Base-by-base conservation (phyloP, 2,329 filamentous ascomycete genomes). In the Paracoccidioides lutzii region DNA sequence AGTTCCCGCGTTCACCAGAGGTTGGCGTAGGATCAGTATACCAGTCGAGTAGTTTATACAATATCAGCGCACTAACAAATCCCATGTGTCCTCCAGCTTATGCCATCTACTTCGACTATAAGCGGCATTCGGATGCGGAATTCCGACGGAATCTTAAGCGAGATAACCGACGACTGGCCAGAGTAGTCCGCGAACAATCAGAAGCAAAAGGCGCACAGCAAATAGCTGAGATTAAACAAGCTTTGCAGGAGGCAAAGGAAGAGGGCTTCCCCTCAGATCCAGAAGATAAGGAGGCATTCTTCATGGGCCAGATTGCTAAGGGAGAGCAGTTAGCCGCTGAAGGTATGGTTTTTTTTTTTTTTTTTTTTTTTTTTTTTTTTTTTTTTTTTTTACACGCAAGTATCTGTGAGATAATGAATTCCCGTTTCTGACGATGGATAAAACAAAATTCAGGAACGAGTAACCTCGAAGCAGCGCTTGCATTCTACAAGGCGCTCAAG, bases 401-500 rank as follows among this genome's bases (percentile, higher is more conserved):
- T 8, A 22, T n/a, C 42, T 15, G 42, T 22, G 22, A 22, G 22
- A 22, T 22, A 22, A 22, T 22, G 22, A 22, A 22, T 22, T 22
- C 22, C 22, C 22, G 1, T 22, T 22, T 22, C 22, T 22, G 1
- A 22, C 22, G 22, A 2, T 22, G 22, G 22, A 22, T 22, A 12
- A 30, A 22, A n/a, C 30, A 14, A 6, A 42, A 42, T 52, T 41
- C 60, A 74, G 73, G 69, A 50, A 65, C 69, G 51, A 66, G 71
- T 55, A 70, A 74, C 56, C 73, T 95, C 57, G 90, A 96, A 62
- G 88, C 93, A 53, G 91, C 93, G 50, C 77, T 97, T 59, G 89
- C 88, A 72, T 98, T 98, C 76, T 98, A 97, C 82, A 94, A 90
- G 80, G 93, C 90, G 46, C 81, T 98, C 63, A 98, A 98, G 81